Evolutionary conservation across 208 protist genomes (phyloP), one percentile per base, ranked within the genome.

Genomic region (Angomonas desouzai): DNA sequence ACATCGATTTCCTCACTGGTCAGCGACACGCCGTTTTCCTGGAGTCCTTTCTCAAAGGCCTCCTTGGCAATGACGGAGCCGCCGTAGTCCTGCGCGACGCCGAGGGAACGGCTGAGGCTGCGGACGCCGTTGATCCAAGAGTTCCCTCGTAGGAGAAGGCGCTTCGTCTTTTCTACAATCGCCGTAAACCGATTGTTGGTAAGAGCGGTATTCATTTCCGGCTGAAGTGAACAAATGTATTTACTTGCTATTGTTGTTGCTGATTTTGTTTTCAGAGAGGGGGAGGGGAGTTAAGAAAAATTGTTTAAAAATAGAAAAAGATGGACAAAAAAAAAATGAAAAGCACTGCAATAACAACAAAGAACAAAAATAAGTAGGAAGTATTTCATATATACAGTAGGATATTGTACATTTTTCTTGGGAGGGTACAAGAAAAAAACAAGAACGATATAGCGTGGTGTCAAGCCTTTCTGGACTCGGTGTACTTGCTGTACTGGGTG

Each of bases 71-170:
- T 51, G 6, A 51, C 40, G 30, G 55, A 62, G 27, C 81, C 77
- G 20, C 81, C 84, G 47, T 62, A 47, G 64, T 96, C 89, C 32
- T 87, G 77, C 0, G 76, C 64, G 61, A 93, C 81, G 34, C 78
- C 72, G 25, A 93, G 66, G 9, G 80, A 71, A 20, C 90, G 80
- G 53, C 85, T 92, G 25, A 96, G 70, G 33, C 65, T 77, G 11
- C 90, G 83, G 34, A 96, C 85, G 38, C 83, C 87, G 60, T 89
- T 93, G 22, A 81, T 65, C n/a, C 70, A 58, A 6, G 77, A 68
- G 3, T 55, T 28, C 3, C 79, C 68, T 6, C 65, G 74, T 22
- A 84, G 32, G 13, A 93, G 69, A 43, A 89, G 77, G 0, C 90
- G 75, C 59, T 87, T 83, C n/a, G 69, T 62, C 60, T 81, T 83